Evolutionary conservation across 208 protist species (phyloP).

Genomic region (Leishmania gerbilli): DNA sequence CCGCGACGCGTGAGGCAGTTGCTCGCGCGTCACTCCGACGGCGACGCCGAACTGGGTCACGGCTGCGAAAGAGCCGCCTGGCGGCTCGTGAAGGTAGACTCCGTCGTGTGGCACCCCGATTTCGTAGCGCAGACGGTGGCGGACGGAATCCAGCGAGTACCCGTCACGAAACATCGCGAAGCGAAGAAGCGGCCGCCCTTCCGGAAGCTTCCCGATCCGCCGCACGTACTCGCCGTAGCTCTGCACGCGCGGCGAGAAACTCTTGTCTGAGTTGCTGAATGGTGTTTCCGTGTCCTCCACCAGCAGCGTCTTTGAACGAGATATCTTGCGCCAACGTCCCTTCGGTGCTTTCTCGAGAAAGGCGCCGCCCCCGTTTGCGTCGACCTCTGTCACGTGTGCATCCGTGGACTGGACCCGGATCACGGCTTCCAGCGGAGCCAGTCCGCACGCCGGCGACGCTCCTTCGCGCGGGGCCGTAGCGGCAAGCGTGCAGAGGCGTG

Average conservation of each 20-base stretch:
- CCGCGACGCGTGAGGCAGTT: conserved; percentile 72
- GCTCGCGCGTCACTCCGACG: conserved; percentile 78
- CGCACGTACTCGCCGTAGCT: conserved; percentile 83
- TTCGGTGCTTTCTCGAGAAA: conserved; percentile 53
- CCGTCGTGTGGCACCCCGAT: conserved; percentile 54
- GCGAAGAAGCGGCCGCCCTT: conserved; percentile 48
- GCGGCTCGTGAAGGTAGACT: conserved; percentile 35
- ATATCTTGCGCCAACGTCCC: conserved; percentile 80
- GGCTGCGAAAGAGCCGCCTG: conserved; percentile 69
- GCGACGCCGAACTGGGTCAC: conserved; percentile 67
- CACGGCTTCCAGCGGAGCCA: conserved; percentile 33
- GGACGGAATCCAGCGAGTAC: conserved; percentile 47
- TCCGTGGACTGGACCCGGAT: conserved; percentile 71
- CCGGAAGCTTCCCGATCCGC: conserved; percentile 50
- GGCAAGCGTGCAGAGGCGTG: conserved; percentile 18
- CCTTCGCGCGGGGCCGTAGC: not conserved
- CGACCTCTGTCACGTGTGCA: conserved; percentile 78
- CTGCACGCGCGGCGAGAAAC: conserved; percentile 55
- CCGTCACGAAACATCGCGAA: conserved; percentile 83
- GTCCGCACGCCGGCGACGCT: not conserved
- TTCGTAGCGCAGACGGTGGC: conserved; percentile 75
- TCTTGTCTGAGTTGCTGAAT: conserved; percentile 74
- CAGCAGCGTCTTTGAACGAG: conserved; percentile 55
- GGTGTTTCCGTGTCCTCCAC: conserved; percentile 61
- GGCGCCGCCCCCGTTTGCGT: conserved; percentile 35